A percentile compares a stretch with the other conserved stretches of the same genome.
Conservation (phyloP, 129 eudicot species). For the Kitagawia praeruptora region DNA sequence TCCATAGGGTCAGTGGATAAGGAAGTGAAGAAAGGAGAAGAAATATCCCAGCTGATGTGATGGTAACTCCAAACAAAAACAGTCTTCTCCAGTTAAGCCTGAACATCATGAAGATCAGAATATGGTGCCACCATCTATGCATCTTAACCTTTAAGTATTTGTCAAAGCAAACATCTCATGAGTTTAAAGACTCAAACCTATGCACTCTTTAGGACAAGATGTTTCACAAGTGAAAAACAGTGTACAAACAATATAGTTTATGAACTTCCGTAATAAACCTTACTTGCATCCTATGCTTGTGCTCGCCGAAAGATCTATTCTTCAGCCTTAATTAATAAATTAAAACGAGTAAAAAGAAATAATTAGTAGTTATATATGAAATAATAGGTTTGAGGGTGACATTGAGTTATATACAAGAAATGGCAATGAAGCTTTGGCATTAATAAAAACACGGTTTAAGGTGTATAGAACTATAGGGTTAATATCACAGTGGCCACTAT, state of each 20-base stretch:
- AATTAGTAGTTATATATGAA: not conserved
- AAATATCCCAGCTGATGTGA: conserved; percentile 36
- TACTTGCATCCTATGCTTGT: conserved; percentile 14
- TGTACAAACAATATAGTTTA: conserved; percentile 2
- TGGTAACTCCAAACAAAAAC: conserved; percentile 35
- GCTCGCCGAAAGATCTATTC: conserved; percentile 8
- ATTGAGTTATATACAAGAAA: not conserved
- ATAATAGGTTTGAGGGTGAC: not conserved
- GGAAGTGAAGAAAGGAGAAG: conserved; percentile 54
- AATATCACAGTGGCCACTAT: not conserved
- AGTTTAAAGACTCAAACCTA: not conserved
- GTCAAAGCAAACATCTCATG: conserved; percentile 13
- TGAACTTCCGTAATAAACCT: conserved; percentile 9
- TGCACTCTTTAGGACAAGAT: not conserved
- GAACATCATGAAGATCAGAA: conserved; percentile 38
- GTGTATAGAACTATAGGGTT: not conserved
- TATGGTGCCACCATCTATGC: conserved; percentile 32
- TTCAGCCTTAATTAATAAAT: not conserved
- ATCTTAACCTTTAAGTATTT: conserved; percentile 36
- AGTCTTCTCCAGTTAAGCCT: conserved; percentile 52
- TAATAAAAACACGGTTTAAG: not conserved
- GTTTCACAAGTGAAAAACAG: not conserved
- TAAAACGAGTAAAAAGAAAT: not conserved
- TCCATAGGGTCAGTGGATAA: conserved; percentile 36
- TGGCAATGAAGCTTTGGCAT: not conserved